These are phyloP conservation scores for Grosmannia huntii DNA, from an alignment of 2,329 filamentous ascomycete genomes.

Conservation along the genomic window DNA sequence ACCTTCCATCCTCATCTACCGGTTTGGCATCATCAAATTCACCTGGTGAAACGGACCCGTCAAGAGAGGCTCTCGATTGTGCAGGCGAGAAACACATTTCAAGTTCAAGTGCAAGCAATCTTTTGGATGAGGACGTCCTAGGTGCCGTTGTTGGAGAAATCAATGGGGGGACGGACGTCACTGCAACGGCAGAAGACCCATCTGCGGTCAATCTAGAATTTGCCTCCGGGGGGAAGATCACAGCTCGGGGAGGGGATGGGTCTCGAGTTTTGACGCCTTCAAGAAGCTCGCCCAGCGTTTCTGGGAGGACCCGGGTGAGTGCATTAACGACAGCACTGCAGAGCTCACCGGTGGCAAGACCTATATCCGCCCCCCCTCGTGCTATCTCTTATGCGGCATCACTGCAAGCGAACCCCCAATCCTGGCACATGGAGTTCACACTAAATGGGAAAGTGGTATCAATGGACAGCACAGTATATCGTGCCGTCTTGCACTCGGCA, in stretches of 20 bases:
- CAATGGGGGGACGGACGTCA: constrained; percentile 70
- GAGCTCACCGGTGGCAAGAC: constrained; percentile 30
- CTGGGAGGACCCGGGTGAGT: constrained; percentile 14
- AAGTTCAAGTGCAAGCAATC: constrained; percentile 52
- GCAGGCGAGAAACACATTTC: constrained; percentile 81
- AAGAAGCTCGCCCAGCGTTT: constrained; percentile 34
- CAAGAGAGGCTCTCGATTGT: constrained; percentile 70
- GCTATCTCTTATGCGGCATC: constrained; percentile 76
- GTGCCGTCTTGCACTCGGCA: constrained; percentile 64
- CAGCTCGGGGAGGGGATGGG: constrained; percentile 83
- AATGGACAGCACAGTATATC: constrained; percentile 91
- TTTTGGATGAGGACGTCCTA: constrained; percentile 54
- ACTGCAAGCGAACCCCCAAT: constrained; percentile 66
- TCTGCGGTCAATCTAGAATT: constrained; percentile 88
- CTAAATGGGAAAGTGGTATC: constrained; percentile 72
- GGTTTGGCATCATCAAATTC: constrained; percentile 39
- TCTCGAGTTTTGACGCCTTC: constrained; percentile 75
- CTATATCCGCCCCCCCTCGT: constrained; percentile 44
- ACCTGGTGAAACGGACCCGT: constrained; percentile 44
- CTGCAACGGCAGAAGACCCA: constrained; percentile 62
- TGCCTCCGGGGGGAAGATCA: constrained; percentile 74
- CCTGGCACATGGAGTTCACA: constrained; percentile 96
- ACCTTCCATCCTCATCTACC: constrained; percentile 35
- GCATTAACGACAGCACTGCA: constrained; percentile 28
- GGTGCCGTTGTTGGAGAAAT: constrained; percentile 86